These are phyloP conservation scores for Darksidea phi DNA, from an alignment of 495 filamentous ascomycete species.

Conservation along the genomic window DNA sequence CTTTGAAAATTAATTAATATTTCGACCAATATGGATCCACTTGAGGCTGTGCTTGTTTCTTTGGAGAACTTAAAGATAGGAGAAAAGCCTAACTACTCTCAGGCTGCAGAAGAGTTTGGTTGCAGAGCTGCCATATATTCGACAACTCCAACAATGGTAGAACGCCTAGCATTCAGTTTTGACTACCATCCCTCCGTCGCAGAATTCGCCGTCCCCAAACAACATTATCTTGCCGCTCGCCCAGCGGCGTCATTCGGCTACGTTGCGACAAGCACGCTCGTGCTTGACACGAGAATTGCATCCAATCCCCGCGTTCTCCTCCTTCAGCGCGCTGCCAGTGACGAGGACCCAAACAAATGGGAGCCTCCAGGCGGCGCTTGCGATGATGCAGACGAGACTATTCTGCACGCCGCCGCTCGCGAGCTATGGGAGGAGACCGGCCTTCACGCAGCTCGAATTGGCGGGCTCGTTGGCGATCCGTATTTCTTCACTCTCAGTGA, in stretches of 20 bases:
- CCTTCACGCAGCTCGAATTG: not conserved
- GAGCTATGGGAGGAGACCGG: conserved; percentile 2
- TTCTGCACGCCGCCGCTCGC: conserved; percentile 1
- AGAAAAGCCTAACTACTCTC: no score
- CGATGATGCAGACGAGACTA: not conserved
- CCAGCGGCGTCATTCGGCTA: not conserved
- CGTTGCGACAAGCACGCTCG: not conserved
- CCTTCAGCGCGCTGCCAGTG: not conserved
- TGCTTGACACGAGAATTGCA: not conserved
- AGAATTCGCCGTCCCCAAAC: not conserved
- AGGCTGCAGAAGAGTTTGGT: no score
- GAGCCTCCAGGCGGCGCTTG: not conserved
- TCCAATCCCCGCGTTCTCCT: not conserved
- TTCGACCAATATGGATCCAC: no score
- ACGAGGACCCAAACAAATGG: not conserved
- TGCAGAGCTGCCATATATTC: no score
- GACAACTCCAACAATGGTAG: not conserved
- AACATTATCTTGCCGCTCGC: not conserved
- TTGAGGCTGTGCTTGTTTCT: no score
- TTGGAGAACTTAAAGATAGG: no score
- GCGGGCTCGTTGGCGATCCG: not conserved
- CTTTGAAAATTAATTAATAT: no score
- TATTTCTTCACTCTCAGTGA: not conserved
- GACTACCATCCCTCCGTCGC: not conserved
- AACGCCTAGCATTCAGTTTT: not conserved